Evolutionary conservation across 208 protist species (phyloP).

Genomic region (Naegleria fowleri): DNA sequence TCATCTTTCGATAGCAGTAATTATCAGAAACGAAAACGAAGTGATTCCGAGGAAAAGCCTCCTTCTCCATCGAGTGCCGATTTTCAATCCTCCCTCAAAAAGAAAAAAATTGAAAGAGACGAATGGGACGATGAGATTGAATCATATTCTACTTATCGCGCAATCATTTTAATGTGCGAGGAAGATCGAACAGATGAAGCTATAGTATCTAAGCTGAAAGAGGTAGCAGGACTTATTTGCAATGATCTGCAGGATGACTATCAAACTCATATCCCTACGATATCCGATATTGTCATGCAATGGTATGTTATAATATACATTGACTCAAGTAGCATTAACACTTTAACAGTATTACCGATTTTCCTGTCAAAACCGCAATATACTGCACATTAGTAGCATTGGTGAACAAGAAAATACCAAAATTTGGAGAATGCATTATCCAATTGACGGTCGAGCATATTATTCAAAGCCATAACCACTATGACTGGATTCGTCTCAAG

Average conservation of each 20-base stretch:
- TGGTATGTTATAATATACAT: not conserved
- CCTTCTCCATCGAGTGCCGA: not conserved
- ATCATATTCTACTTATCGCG: not conserved
- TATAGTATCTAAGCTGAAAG: not conserved
- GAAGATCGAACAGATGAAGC: not conserved
- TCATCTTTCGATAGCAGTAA: not conserved
- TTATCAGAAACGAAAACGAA: not conserved
- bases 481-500: not conserved
- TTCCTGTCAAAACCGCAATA: not conserved
- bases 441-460: not conserved
- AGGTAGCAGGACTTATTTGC: not conserved
- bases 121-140: not conserved
- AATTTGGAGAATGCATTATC: not conserved
- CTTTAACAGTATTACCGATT: not conserved
- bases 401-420: not conserved
- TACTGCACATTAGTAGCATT: not conserved
- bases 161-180: not conserved
- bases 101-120: not conserved
- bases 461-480: not conserved
- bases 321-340: no score
- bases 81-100: not conserved
- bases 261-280: not conserved
- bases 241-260: not conserved
- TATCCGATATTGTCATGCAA: not conserved
- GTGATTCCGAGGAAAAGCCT: not conserved